Conservation (phyloP, 2,329 filamentous ascomycete species). For the Claviceps citrina region DNA sequence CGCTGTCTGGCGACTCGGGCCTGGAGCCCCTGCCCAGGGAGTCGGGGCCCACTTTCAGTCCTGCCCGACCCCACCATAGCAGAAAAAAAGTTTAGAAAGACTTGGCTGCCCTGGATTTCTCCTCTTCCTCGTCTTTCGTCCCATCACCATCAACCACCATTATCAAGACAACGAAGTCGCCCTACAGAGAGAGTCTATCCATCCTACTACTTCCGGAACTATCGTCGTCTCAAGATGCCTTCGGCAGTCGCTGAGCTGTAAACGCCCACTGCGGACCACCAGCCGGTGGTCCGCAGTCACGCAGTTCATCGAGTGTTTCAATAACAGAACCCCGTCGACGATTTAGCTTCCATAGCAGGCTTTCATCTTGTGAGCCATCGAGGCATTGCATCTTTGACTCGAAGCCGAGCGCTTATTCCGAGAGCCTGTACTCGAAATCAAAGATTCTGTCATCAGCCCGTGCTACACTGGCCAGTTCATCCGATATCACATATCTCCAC, state of each 20-base stretch:
- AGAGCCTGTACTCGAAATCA: conserved; percentile 25
- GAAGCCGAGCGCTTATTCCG: conserved; percentile 15
- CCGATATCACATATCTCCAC: not conserved
- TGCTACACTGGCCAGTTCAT: conserved; percentile 14
- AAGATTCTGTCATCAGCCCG: conserved; percentile 17
- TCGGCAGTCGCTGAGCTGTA: conserved; percentile 81
- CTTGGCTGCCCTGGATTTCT: conserved; percentile 7
- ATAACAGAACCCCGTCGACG: conserved; percentile 34
- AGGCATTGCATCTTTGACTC: not conserved
- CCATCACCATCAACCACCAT: conserved; percentile 18
- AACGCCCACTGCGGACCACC: conserved; percentile 62
- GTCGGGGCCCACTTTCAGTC: too few relatives aligned
- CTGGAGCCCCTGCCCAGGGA: conserved; percentile 5
- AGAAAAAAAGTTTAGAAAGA: conserved; percentile 9
- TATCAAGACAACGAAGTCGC: conserved; percentile 52
- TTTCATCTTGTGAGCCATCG: conserved; percentile 27
- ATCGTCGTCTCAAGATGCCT: conserved; percentile 57
- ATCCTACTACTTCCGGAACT: conserved; percentile 34
- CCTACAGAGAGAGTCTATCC: conserved; percentile 17
- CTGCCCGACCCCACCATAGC: conserved; percentile 9
- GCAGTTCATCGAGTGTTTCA: conserved; percentile 64
- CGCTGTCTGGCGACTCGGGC: too few relatives aligned
- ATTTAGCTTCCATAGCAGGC: conserved; percentile 44
- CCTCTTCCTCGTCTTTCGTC: conserved; percentile 15
- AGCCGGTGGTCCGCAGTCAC: conserved; percentile 56